Percentiles rank a stretch among this genome's conserved stretches.
Conservation (phyloP, 768 basidiomycete species). For the Pleurotus eryngii region DNA sequence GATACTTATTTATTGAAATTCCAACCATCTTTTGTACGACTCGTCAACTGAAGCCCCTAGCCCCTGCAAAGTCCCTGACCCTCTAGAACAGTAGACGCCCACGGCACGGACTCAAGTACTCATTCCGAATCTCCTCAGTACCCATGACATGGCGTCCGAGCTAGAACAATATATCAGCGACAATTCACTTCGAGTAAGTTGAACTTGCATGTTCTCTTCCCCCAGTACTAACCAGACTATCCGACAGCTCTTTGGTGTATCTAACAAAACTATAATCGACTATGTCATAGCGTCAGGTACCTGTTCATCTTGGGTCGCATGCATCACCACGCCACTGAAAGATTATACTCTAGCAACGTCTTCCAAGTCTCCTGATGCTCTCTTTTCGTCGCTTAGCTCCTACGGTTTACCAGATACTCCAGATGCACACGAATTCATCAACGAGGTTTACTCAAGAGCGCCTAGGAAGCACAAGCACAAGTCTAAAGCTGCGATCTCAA, state of each 20-base stretch:
- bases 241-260: conserved; percentile 73
- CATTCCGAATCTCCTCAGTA: no score
- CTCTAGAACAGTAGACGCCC: no score
- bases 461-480: conserved; percentile 80
- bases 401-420: conserved; percentile 81
- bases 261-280: conserved; percentile 81
- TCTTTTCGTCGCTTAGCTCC: conserved; percentile 71
- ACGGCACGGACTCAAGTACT: no score
- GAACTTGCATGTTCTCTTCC: background rate
- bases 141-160: conserved; percentile 50
- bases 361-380: conserved; percentile 74
- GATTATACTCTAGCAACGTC: conserved; percentile 55
- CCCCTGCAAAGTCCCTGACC: no score
- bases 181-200: conserved; percentile 64
- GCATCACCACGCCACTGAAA: conserved; percentile 6
- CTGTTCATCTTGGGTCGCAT: conserved; percentile 6
- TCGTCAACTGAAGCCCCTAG: no score
- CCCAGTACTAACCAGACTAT: conserved; percentile 1
- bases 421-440: conserved; percentile 77
- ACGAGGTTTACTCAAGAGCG: conserved; percentile 69
- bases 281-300: conserved; percentile 86
- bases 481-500: conserved; percentile 40
- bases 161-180: conserved; percentile 76
- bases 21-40: no score
- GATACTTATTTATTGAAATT: no score